Percentiles rank a stretch among this genome's conserved stretches.
Evolutionary conservation across 768 basidiomycete genomes (phyloP).

Genomic region (Russula sp.): DNA sequence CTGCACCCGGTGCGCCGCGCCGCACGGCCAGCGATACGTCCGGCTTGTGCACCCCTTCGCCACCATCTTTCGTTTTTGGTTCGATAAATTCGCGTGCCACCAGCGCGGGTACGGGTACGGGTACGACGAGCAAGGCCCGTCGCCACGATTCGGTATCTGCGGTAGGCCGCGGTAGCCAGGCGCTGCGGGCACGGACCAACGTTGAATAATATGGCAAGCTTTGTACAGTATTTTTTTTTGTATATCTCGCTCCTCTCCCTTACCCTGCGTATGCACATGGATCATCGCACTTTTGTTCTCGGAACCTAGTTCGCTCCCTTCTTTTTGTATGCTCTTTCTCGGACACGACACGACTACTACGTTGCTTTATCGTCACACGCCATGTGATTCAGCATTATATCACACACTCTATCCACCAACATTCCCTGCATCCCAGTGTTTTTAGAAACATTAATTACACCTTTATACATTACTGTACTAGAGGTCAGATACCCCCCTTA

Average conservation of each 20-base stretch:
- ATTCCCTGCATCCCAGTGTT: conserved; percentile 1
- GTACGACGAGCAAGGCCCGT: conserved; percentile 21
- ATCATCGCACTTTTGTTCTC: neutral
- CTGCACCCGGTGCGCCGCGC: conserved; percentile 37
- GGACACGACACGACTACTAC: neutral
- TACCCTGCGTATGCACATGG: neutral
- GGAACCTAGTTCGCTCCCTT: neutral
- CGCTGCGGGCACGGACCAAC: conserved; percentile 23
- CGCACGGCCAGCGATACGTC: conserved; percentile 70
- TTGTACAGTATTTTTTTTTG: conserved; percentile 8
- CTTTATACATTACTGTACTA: conserved; percentile 28
- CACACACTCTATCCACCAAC: neutral
- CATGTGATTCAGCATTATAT: conserved; percentile 7
- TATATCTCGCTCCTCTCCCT: neutral
- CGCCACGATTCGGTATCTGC: conserved; percentile 53
- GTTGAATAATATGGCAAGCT: conserved; percentile 11
- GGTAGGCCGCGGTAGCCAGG: conserved; percentile 59
- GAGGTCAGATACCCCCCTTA: conserved; percentile 13
- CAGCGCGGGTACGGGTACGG: conserved; percentile 33
- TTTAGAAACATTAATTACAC: conserved; percentile 7
- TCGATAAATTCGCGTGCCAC: conserved; percentile 35
- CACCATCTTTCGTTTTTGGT: conserved; percentile 31
- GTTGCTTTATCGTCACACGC: conserved; percentile 1
- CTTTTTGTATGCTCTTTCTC: neutral
- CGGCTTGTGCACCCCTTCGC: conserved; percentile 35